A percentile compares a stretch with the other conserved stretches of the same genome.
Evolutionary conservation across 1,284 basidiomycete genomes (phyloP).

Genomic region (Microstroma glucosiphilum): DNA sequence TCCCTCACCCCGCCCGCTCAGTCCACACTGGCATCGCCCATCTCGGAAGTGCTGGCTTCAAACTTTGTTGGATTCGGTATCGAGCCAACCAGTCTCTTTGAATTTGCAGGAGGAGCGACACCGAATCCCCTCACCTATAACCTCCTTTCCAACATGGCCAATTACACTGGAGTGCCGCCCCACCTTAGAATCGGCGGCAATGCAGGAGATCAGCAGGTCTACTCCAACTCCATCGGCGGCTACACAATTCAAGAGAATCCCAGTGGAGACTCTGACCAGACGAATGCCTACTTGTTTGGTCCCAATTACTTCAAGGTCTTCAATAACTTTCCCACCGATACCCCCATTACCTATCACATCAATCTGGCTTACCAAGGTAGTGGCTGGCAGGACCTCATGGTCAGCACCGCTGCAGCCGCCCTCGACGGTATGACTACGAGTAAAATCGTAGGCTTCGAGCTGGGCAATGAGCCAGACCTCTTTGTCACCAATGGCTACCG

Average conservation of each 20-base stretch:
- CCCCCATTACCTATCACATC: constrained; percentile 37
- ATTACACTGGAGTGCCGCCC: constrained; percentile 32
- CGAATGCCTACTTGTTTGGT: constrained; percentile 23
- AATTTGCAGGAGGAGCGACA: constrained; percentile 25
- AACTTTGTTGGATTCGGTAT: constrained; percentile 38
- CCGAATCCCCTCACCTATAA: constrained; percentile 30
- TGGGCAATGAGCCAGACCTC: constrained; percentile 40
- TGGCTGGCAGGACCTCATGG: constrained; percentile 23
- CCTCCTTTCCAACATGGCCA: constrained; percentile 31
- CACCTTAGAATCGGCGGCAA: constrained; percentile 37
- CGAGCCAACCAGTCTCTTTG: constrained; percentile 31
- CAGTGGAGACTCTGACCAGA: constrained; percentile 16
- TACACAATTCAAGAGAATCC: constrained; percentile 20
- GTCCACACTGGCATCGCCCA: background rate
- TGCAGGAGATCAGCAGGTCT: constrained; percentile 31
- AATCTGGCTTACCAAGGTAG: constrained; percentile 29
- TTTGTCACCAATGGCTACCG: constrained; percentile 31
- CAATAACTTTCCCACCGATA: constrained; percentile 22
- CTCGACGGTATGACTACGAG: constrained; percentile 17
- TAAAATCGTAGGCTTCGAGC: constrained; percentile 31
- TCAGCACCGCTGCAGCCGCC: constrained; percentile 21
- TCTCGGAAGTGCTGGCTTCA: constrained; percentile 29
- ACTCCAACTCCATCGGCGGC: constrained; percentile 15
- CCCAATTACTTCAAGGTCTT: constrained; percentile 28
- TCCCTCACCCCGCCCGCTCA: background rate